phyloP scores from a whole-genome alignment of 163 green algal species.

The Scenedesmus sp. region DNA sequence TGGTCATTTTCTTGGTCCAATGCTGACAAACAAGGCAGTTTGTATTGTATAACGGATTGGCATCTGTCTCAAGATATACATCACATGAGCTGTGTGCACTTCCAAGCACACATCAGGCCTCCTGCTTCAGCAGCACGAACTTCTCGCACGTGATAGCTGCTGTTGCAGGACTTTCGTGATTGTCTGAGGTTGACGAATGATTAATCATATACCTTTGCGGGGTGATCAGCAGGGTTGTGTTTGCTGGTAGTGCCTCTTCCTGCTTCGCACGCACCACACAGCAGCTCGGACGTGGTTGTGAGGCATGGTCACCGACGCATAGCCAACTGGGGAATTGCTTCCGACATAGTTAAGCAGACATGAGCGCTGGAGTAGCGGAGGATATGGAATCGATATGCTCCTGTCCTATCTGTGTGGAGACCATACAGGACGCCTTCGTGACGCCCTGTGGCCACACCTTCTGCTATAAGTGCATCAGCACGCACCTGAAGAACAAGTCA shows the following conservation, averaged over 20 bases:
- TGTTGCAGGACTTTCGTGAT: no score
- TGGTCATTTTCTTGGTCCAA: neutral
- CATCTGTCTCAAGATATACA: no score
- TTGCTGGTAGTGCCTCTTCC: neutral
- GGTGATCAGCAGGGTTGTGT: neutral
- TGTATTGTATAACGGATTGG: no score
- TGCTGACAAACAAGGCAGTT: no score
- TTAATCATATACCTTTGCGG: no score
- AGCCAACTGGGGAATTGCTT: neutral
- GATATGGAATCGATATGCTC: neutral
- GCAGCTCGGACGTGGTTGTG: neutral
- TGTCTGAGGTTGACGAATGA: neutral
- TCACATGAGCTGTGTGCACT: neutral
- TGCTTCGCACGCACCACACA: slow-evolving; percentile 9
- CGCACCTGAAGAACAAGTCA: slow-evolving; percentile 70
- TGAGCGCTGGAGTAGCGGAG: neutral
- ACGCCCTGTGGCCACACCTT: slow-evolving; percentile 90
- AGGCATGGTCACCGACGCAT: neutral
- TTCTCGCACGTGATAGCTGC: no score
- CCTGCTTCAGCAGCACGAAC: no score
- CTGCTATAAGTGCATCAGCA: slow-evolving; percentile 85
- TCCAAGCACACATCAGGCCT: neutral
- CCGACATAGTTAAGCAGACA: neutral
- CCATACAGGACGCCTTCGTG: slow-evolving; percentile 84
- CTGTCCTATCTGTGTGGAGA: slow-evolving; percentile 86